Evolutionary conservation across 768 basidiomycete genomes (phyloP).

Genomic region (Rossbeevera mucosa): DNA sequence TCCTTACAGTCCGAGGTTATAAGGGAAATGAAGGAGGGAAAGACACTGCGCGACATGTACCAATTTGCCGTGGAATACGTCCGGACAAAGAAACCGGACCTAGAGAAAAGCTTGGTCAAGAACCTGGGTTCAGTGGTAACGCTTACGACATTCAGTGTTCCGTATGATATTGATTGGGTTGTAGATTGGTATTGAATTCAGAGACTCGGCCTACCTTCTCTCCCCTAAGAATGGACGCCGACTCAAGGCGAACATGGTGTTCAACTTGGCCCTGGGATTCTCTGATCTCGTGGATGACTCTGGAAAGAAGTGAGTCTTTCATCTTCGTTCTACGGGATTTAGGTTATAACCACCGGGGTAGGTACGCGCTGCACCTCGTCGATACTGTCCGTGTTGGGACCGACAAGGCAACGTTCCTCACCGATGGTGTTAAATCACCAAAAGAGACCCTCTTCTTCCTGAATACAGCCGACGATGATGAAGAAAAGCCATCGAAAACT

Average conservation of each 20-base stretch:
- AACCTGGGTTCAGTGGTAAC: conserved; percentile 83
- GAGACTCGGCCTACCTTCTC: conserved; percentile 81
- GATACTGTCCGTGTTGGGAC: conserved; percentile 82
- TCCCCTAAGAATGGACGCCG: conserved; percentile 72
- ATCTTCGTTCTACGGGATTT: neutral
- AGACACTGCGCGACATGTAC: conserved; percentile 75
- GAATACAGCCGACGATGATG: conserved; percentile 52
- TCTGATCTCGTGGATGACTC: conserved; percentile 71
- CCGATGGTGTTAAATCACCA: conserved; percentile 76
- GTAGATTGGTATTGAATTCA: conserved; percentile 96
- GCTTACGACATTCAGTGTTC: conserved; percentile 21
- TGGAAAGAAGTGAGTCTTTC: conserved; percentile 63
- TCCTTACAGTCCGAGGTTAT: conserved; percentile 75
- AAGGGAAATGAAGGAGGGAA: conserved; percentile 73
- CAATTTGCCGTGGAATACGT: conserved; percentile 66
- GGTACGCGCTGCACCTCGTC: conserved; percentile 82
- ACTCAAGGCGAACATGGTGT: conserved; percentile 76
- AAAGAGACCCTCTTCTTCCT: conserved; percentile 90
- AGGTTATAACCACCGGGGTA: conserved; percentile 27
- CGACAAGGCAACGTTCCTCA: conserved; percentile 64
- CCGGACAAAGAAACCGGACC: conserved; percentile 71
- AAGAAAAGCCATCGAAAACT: conserved; percentile 52
- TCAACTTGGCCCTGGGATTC: conserved; percentile 84
- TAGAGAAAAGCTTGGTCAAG: conserved; percentile 84
- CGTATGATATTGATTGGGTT: neutral